Evolutionary conservation across 768 basidiomycete species (phyloP).

Genomic region (Amanita phalloides): DNA sequence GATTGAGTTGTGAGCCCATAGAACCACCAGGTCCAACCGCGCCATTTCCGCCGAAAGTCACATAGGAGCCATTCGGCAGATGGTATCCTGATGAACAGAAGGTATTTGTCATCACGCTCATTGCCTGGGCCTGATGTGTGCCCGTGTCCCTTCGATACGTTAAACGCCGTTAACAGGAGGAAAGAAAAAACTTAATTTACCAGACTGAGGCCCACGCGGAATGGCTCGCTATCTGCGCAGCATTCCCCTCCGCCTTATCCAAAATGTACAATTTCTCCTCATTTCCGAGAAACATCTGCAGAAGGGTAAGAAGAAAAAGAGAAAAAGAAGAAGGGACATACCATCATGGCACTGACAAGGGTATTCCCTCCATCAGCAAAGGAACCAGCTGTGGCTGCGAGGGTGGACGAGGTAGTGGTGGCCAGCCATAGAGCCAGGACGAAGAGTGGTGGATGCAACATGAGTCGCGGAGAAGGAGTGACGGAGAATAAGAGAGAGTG

Average conservation of each 20-base stretch:
- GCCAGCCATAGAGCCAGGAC: constrained; percentile 18
- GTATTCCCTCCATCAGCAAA: constrained; percentile 26
- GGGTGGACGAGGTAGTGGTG: constrained; percentile 11
- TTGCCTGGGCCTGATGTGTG: constrained; percentile 43
- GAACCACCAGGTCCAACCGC: constrained; percentile 60
- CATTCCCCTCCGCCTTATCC: constrained; percentile 72
- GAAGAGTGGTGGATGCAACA: constrained; percentile 9
- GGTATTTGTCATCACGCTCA: constrained; percentile 65
- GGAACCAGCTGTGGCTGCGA: constrained; percentile 21
- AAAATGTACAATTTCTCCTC: constrained; percentile 64
- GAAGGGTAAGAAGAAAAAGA: background rate
- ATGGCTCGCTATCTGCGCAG: constrained; percentile 42
- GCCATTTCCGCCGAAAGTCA: constrained; percentile 69
- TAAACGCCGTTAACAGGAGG: background rate
- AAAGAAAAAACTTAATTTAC: background rate
- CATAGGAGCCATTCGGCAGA: constrained; percentile 68
- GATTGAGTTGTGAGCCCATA: constrained; percentile 39
- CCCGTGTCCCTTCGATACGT: constrained; percentile 41
- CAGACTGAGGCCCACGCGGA: constrained; percentile 43
- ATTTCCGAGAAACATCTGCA: constrained; percentile 59
- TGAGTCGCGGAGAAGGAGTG: background rate
- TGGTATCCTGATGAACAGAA: constrained; percentile 83
- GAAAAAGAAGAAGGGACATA: constrained; percentile 6
- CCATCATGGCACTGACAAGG: constrained; percentile 30
- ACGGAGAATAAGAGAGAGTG: background rate